Base-by-base conservation (phyloP, 2,329 filamentous ascomycete genomes). In the Didymosphaeria variabile region DNA sequence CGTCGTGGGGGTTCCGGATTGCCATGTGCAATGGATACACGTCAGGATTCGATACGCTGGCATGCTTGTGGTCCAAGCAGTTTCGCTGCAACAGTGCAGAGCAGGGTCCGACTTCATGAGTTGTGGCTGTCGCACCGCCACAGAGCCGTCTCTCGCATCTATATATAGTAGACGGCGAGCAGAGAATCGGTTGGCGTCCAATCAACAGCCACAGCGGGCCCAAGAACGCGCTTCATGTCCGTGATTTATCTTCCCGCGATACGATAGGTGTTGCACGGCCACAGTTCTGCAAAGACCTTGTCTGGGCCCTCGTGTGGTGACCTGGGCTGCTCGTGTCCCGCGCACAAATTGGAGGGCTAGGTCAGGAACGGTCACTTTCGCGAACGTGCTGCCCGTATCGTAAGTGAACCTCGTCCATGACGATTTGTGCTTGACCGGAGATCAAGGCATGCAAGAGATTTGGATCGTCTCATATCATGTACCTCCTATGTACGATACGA, bases 11-110 rank as follows among this genome's bases (percentile, higher is more conserved):
- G 15, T 54, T 47, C 23, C 9, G 55, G 57, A 6, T 65, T 58
- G 55, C 45, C 51, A 62, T 72, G 72, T 66, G 67, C 67, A 67
- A 74, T 71, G 23, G 57, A 64, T 62, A 63, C 59, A 51, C 59
- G 65, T 66, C 61, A 67, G 58, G 46, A 31, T 31, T 46, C 32
- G 32, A 49, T 53, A n/a, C 34, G 49, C 44, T n/a, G 54, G 12
- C 44, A 26, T 26, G 49, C 40, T 15, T 53, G 32, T 40, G 23
- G 44, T 40, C 57, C 59, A 55, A 55, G 63, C 59, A 60, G 46
- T 58, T 58, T 63, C 53, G 58, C 58, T 46, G 56, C 53, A 58
- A 50, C 31, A 31, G 21, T 54, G 44, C 58, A n/a, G n/a, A 65
- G 51, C 17, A 32, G 52, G 50, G 58, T 62, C 60, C 55, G 54